A percentile compares a stretch with the other conserved stretches of the same genome.
Evolutionary conservation across 2,329 filamentous ascomycete species (phyloP).

Genomic region (Lasiodiplodia theobromae): DNA sequence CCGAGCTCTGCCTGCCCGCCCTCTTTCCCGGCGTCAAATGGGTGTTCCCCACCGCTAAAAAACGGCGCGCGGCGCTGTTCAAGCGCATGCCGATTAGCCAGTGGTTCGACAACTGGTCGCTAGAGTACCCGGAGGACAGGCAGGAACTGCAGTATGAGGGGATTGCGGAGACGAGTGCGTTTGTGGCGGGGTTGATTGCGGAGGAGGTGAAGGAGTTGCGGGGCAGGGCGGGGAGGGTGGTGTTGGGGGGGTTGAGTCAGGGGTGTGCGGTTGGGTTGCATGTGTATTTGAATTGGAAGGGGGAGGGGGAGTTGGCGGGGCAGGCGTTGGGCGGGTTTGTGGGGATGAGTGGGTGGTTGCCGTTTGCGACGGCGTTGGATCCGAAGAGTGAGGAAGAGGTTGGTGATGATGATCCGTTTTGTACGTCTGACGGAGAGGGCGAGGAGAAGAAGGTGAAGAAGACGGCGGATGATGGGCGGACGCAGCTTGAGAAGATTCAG

Average conservation of each 20-base stretch:
- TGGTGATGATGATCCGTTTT: background rate
- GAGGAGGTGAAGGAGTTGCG: slow-evolving; percentile 32
- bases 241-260: slow-evolving; percentile 39
- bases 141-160: slow-evolving; percentile 55
- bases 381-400: background rate
- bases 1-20: slow-evolving; percentile 41
- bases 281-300: slow-evolving; percentile 31
- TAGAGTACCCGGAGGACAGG: slow-evolving; percentile 48
- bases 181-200: slow-evolving; percentile 38
- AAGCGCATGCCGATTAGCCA: slow-evolving; percentile 45
- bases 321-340: slow-evolving; percentile 32
- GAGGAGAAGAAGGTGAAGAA: background rate
- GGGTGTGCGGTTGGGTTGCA: slow-evolving; percentile 36
- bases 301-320: background rate
- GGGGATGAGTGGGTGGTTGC: slow-evolving; percentile 37
- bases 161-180: slow-evolving; percentile 48
- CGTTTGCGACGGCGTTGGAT: slow-evolving; percentile 32
- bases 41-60: slow-evolving; percentile 58
- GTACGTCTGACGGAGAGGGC: background rate
- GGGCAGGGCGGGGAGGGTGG: slow-evolving; percentile 30
- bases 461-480: too few species aligned
- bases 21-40: slow-evolving; percentile 57
- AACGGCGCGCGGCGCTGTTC: slow-evolving; percentile 38
- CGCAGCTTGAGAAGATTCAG: background rate
- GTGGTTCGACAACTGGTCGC: slow-evolving; percentile 62